Evolutionary conservation across 306 rosid genomes (phyloP), one percentile per base, ranked within the genome.

Genomic region (Carpinus fangiana): DNA sequence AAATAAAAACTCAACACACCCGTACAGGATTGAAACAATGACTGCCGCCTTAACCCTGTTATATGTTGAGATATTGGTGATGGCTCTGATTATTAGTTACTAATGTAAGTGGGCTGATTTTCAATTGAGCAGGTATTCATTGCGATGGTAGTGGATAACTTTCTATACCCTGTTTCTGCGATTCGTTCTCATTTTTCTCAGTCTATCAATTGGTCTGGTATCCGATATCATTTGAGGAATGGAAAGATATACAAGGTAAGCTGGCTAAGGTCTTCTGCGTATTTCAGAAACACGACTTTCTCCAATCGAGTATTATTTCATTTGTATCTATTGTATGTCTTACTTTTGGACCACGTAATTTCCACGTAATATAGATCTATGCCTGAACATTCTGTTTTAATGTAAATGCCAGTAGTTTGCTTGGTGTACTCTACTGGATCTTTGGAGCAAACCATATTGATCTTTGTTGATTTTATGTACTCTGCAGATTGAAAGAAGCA

Each of bases 141-240:
- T 53, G 98, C 99, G n/a, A 70, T 96, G 87, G 38, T 96, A 86
- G 99, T 91, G 70, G 99, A 86, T 83, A 96, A 96, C 86, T 96
- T 89, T 81, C 79, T 96, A 23, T 96, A 96, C 84, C 94, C 98
- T 18, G 2, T 96, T 82, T 96, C 94, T 51, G 98, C 99, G 0
- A 12, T 93, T 17, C 93, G 98, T 71, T 96, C 99, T 53, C 98
- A 96, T 84, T 89, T 91, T 79, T 79, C 97, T 73, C 97, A 96
- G 71, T 90, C 91, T 31, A 96, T 96, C 85, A 96, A 91, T 70
- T 96, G 99, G 99, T 96, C 99, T 20, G 99, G 99, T 53, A 96
- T 91, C 60, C 80, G 86, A 48, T 96, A 96, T 77, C 81, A 96
- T 86, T 85, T 96, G 80, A 91, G 88, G 87, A 90, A 90, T 74